Evolutionary conservation across 1,139 yeast species (phyloP).

Genomic region (Keqinozyma sinolaborantium): DNA sequence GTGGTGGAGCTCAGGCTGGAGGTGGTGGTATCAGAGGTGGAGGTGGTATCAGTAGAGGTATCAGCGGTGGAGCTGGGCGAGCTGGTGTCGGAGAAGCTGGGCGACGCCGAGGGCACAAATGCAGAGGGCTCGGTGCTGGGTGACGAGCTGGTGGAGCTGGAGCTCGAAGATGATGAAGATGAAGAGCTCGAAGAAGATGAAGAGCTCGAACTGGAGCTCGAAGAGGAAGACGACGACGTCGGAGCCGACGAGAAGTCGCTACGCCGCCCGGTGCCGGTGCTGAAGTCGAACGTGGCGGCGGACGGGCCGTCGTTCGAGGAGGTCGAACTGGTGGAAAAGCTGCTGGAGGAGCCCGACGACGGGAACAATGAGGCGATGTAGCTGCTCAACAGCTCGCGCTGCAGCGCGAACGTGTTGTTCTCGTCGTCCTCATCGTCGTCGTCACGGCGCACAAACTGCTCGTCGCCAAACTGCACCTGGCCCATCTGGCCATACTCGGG

Average conservation of each 20-base stretch:
- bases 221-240: conserved; percentile 3
- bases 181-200: conserved; percentile 2
- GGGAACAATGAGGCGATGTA: conserved; percentile 7
- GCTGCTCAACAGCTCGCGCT: conserved; percentile 7
- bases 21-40: not conserved
- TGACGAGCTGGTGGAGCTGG: not conserved
- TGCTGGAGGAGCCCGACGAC: conserved; percentile 7
- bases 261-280: no score
- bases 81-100: no score
- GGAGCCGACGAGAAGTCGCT: no score
- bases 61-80: no score
- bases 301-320: no score
- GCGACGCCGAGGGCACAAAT: no score
- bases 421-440: conserved; percentile 5
- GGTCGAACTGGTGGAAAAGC: conserved; percentile 2
- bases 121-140: no score
- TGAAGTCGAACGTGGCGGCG: no score
- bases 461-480: no score
- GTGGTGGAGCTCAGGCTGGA: not conserved
- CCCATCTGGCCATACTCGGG: no score
- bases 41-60: no score
- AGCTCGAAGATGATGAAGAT: conserved; percentile 1
- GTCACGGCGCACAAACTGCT: conserved; percentile 1
- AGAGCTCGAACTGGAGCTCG: conserved; percentile 2
- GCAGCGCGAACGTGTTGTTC: conserved; percentile 2